These are phyloP conservation scores for Hansfordia pulvinata DNA, from an alignment of 2,329 filamentous ascomycete species.

Conservation along the genomic window DNA sequence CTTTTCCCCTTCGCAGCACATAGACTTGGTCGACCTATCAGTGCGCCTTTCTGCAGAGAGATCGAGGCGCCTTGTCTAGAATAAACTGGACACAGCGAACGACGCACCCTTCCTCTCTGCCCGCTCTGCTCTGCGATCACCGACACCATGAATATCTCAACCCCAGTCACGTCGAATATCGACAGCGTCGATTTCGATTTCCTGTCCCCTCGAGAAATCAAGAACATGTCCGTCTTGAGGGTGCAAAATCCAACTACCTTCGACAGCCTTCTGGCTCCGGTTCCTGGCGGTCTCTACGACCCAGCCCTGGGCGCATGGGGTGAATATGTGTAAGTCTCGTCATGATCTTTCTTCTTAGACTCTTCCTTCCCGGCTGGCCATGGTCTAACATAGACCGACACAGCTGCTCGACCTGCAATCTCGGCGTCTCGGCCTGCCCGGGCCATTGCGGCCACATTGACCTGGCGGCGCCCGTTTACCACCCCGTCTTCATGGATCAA, in stretches of 20 bases:
- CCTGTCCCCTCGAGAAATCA: slow-evolving; percentile 70
- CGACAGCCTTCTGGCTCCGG: slow-evolving; percentile 77
- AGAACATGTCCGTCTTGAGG: slow-evolving; percentile 78
- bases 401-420: slow-evolving; percentile 86
- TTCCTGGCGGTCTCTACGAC: slow-evolving; percentile 86
- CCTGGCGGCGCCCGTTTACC: slow-evolving; percentile 83
- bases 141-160: slow-evolving; percentile 53
- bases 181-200: slow-evolving; percentile 83
- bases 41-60: slow-evolving; percentile 3
- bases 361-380: slow-evolving; percentile 1
- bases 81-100: too few relatives aligned
- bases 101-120: too few relatives aligned
- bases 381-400: slow-evolving; percentile 5
- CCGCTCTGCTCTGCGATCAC: too few relatives aligned
- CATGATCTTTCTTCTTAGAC: background rate
- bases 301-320: slow-evolving; percentile 81
- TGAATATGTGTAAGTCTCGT: slow-evolving; percentile 58
- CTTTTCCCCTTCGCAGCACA: too few relatives aligned
- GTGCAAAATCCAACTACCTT: slow-evolving; percentile 93
- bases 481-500: slow-evolving; percentile 94
- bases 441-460: slow-evolving; percentile 95
- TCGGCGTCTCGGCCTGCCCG: slow-evolving; percentile 69
- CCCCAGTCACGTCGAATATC: slow-evolving; percentile 73
- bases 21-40: too few relatives aligned
- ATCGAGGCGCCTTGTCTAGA: too few relatives aligned